Conservation (phyloP, 257 asterid genomes). For the Agastache rugosa region DNA sequence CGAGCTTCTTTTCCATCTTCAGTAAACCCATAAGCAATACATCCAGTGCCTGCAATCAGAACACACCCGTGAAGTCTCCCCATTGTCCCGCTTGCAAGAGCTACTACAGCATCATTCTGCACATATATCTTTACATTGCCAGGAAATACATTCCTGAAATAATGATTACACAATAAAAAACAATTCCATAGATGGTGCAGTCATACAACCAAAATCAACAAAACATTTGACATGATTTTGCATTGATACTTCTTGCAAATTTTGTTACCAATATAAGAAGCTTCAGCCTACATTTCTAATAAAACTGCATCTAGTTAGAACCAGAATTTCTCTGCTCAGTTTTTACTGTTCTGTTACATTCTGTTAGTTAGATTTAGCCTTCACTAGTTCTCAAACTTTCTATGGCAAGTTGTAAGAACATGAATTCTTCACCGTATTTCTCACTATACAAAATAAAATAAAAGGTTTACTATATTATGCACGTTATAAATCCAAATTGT, state of each 20-base stretch:
- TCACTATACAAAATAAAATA: not conserved
- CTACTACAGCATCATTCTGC: slow-evolving; percentile 95
- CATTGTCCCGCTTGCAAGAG: slow-evolving; percentile 98
- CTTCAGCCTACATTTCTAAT: not conserved
- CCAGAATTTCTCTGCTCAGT: slow-evolving; percentile 1
- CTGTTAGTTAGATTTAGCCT: slow-evolving; percentile 27
- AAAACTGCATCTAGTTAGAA: slow-evolving; percentile 5
- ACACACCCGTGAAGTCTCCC: slow-evolving; percentile 97
- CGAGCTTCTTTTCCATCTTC: slow-evolving; percentile 96
- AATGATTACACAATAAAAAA: slow-evolving; percentile 34
- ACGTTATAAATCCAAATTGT: not conserved
- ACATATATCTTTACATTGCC: slow-evolving; percentile 67
- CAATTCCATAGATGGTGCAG: slow-evolving; percentile 21
- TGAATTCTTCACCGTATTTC: not conserved
- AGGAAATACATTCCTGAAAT: slow-evolving; percentile 73
- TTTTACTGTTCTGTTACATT: slow-evolving; percentile 2
- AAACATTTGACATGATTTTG: not conserved
- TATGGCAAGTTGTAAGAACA: not conserved
- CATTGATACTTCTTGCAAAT: slow-evolving; percentile 6
- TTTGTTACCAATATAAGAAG: slow-evolving; percentile 4
- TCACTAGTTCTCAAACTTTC: slow-evolving; percentile 8
- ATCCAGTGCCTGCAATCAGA: slow-evolving; percentile 93
- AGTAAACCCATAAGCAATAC: slow-evolving; percentile 91
- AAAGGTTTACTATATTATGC: slow-evolving; percentile 17
- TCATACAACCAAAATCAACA: slow-evolving; percentile 26